Base-by-base conservation (phyloP, 495 filamentous ascomycete genomes). In the Aspergillus haitiensis region DNA sequence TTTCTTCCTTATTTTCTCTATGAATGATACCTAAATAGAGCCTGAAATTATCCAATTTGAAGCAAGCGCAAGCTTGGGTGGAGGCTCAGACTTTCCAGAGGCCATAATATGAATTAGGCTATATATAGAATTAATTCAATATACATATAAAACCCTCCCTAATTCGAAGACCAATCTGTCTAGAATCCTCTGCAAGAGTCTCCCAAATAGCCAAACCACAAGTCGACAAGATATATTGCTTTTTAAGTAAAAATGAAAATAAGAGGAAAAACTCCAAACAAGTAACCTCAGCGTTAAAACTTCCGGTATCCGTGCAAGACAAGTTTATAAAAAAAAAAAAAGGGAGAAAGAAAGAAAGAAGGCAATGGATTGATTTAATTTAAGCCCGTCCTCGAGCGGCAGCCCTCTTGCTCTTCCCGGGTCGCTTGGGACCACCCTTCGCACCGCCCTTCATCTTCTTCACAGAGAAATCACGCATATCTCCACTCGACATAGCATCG, bases 391-490 rank as follows among this genome's bases (percentile, higher is more conserved):
- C 73, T 67, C 72, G 71, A 15, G 71, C 70, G 5, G 67, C 72
- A 39, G 78, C 78, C 60, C 87, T 79, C 76, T 83, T 82, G 64
- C 80, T 86, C 79, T 90, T 91, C 11, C 88, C 88, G 16, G 80
- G 79, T 53, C 87, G 79, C 71, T 83, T 80, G 10, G 78, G 56
- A 27, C 72, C 76, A 45, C 71, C 62, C 59, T 78, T 82, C 34
- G 70, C 67, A 34, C 67, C 74, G 53, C 72, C 73, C 80, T 96
- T 97, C 88, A 96, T 95, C 81, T 87, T 88, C 82, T 86, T 91
- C 18, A 71, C 79, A 46, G 84, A 92, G 78, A 93, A 97, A 6
- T 81, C 82, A 61, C 84, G 83, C 69, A 95, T 65, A 75, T 98
- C 95, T 55, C 82, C 86, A 50, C 83, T 90, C 55, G 86, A 91